Base-by-base conservation (phyloP, 495 filamentous ascomycete genomes). In the Trypethelium eluteriae region DNA sequence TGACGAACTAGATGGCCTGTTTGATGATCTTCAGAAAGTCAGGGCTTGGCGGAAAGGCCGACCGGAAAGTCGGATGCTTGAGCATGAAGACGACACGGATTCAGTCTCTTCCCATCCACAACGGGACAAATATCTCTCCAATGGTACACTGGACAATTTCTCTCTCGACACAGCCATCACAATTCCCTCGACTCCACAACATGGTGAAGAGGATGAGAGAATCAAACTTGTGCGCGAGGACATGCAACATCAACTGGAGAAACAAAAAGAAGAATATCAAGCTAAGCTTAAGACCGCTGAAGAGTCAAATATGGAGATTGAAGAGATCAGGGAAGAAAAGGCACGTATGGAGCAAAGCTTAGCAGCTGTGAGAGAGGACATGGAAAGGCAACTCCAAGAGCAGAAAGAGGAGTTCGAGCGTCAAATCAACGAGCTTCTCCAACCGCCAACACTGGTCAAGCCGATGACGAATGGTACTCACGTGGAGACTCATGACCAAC, bases 41-140 rank as follows among this genome's bases (percentile, higher is more conserved):
- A 83, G 92, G 73, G 93, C 90, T 7, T 89, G 87, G 59, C 86
- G 94, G 47, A 91, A 89, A 69, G 89, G 86, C 14, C 80, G 88
- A 12, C 78, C 81, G 4, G 81, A 84, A 64, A 81, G 79, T 64
- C 67, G 81, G 53, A 46, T 82, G 16, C 75, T 75, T 50, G 77
- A 85, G 35, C 82, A 85, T 44, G 91, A 96, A 61, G 91, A 96
- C 63, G 94, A 97, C 74, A 83, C 86, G 64, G 94, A 97, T 70
- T 96, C 93, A 0, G 85, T 91, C 34, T 89, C 88, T 39, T 96
- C 92, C 9, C 96, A 92, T 75, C 89, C 90, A 2, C 81, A 93
- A 38, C 83, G 94, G 56, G 94, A 99, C 67, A 99, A 99, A 73
- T 97, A 98, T 76, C 87, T 95, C 81, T 96, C 92, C 3, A 94